These are phyloP conservation scores for Ceratocystis papillata DNA, from an alignment of 2,329 filamentous ascomycete genomes.

Conservation along the genomic window DNA sequence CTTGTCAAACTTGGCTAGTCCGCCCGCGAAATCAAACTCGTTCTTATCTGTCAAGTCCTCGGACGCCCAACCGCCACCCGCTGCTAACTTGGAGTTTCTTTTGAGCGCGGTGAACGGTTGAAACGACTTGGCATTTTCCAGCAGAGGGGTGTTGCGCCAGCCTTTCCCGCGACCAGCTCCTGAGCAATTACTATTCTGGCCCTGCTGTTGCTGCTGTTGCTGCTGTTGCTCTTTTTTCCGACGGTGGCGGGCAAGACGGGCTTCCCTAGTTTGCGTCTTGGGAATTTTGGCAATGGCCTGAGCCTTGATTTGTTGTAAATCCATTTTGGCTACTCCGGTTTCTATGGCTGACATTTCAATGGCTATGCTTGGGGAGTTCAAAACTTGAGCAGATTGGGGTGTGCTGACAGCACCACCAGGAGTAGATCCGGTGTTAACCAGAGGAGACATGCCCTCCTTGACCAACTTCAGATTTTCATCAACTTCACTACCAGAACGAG, in stretches of 20 bases:
- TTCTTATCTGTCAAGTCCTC: slow-evolving; percentile 93
- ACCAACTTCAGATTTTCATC: slow-evolving; percentile 13
- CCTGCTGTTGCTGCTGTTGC: slow-evolving; percentile 9
- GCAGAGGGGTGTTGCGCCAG: slow-evolving; percentile 50
- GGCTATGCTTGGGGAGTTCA: not conserved
- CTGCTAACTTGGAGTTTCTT: slow-evolving; percentile 31
- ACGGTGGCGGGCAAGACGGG: slow-evolving; percentile 15
- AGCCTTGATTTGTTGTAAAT: not conserved
- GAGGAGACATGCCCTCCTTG: not conserved
- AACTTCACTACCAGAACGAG: slow-evolving; percentile 18
- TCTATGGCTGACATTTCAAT: slow-evolving; percentile 17
- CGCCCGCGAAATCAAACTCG: slow-evolving; percentile 86
- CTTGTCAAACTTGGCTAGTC: slow-evolving; percentile 92
- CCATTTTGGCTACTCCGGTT: slow-evolving; percentile 10
- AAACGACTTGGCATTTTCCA: slow-evolving; percentile 47
- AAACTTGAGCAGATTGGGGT: not conserved
- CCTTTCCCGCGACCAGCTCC: slow-evolving; percentile 37
- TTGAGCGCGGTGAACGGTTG: slow-evolving; percentile 53
- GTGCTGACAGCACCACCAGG: slow-evolving; percentile 3
- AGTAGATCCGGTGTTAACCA: slow-evolving; percentile 1
- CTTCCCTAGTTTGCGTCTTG: slow-evolving; percentile 12
- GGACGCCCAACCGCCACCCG: slow-evolving; percentile 72
- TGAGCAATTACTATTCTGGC: not conserved
- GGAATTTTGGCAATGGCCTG: not conserved
- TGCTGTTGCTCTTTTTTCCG: slow-evolving; percentile 17